These are phyloP conservation scores for Chaetomium cochliodes DNA, from an alignment of 495 filamentous ascomycete genomes.

Conservation along the genomic window DNA sequence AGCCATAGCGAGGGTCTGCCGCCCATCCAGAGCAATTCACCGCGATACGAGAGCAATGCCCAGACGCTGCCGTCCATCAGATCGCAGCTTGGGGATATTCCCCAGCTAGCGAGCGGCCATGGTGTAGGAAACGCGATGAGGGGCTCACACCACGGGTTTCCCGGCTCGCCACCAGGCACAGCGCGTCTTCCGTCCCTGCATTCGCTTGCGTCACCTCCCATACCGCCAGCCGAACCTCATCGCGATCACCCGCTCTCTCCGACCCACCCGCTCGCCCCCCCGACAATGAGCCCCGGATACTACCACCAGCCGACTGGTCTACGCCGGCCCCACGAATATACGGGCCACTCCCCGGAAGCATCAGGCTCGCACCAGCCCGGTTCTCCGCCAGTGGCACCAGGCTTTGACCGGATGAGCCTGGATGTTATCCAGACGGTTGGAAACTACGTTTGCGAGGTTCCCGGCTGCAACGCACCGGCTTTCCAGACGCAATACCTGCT, in stretches of 20 bases:
- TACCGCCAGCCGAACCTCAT: constrained; percentile 35
- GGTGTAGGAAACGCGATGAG: constrained; percentile 32
- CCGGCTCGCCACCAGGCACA: constrained; percentile 29
- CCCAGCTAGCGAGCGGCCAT: constrained; percentile 68
- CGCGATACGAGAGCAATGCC: constrained; percentile 44
- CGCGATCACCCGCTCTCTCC: constrained; percentile 34
- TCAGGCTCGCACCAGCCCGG: constrained; percentile 35
- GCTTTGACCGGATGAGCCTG: constrained; percentile 53
- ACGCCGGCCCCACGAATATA: constrained; percentile 26
- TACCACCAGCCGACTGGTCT: constrained; percentile 24
- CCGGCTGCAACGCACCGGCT: constrained; percentile 73
- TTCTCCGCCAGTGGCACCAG: constrained; percentile 41
- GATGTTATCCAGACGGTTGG: constrained; percentile 37
- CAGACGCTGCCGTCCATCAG: constrained; percentile 50
- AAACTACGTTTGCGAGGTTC: constrained; percentile 31
- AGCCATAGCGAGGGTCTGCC: constrained; percentile 44
- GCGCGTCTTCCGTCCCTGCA: constrained; percentile 27
- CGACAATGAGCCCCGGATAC: constrained; percentile 15
- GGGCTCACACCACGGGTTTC: constrained; percentile 25
- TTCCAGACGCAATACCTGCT: constrained; percentile 83
- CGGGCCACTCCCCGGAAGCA: constrained; percentile 35
- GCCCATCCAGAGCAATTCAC: constrained; percentile 51
- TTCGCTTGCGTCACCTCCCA: constrained; percentile 38
- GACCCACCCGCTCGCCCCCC: constrained; percentile 16
- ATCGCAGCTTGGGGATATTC: constrained; percentile 40